Base-by-base conservation (phyloP, 73 alveolate genomes). In the Uronychia binucleata region DNA sequence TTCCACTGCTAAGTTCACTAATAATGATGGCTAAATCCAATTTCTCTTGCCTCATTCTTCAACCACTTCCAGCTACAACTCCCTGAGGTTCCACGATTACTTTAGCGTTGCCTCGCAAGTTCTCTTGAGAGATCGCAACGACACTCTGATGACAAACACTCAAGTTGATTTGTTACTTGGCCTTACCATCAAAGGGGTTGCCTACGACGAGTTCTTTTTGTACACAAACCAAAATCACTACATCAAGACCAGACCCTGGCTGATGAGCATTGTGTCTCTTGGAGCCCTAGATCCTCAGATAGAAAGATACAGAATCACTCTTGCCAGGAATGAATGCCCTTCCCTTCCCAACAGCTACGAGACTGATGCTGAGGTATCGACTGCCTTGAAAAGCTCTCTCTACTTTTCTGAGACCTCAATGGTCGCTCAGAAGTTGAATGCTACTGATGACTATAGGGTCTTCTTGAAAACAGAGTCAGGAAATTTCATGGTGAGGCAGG, bases 361-460 rank as follows among this genome's bases (percentile, higher is more conserved):
- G 19, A 46, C n/a, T 46, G 67, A 46, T 46, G 67, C n/a, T 46
- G 67, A 46, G 19, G 19, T 11, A 11, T 46, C 67, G n/a, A 11
- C 67, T 11, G 19, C 5, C 67, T 19, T 46, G 5, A 46, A 46
- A 11, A 11, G n/a, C 19, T 5, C 67, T 19, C 67, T 46, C 5
- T 46, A 46, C 19, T 46, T 46, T 19, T 46, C 67, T 46, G 67
- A 46, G 67, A 46, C 67, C 67, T 46, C 67, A 25, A 8, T 26
- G 30, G 58, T 79, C 25, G 86, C 78, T 29, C 78, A 79, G 58
- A 79, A 79, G 31, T 58, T 58, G 27, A 79, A 79, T 79, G 58
- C 26, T 28, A 79, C 86, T 0, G 34, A 79, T 78, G 34, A 79
- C 5, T 46, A 46, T 46, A 46, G 67, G 5, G 28, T 35, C 14